phyloP scores from a whole-genome alignment of 257 asterid genomes.

The Gentiana straminea region DNA sequence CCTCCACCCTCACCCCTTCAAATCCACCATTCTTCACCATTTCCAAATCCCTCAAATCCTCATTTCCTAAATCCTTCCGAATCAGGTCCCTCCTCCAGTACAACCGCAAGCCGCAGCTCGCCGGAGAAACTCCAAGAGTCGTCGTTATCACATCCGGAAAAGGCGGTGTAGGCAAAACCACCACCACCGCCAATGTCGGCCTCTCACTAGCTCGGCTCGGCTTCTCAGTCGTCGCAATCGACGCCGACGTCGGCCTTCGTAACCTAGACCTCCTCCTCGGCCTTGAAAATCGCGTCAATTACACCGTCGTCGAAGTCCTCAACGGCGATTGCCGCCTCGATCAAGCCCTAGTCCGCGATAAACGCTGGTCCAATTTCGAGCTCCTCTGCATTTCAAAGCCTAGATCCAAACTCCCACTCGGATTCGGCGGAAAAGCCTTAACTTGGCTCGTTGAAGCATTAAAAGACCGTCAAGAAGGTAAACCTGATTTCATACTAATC shows the following conservation, averaged over 20 bases:
- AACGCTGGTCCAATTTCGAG: constrained; percentile 94
- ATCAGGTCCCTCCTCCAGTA: constrained; percentile 67
- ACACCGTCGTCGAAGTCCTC: constrained; percentile 88
- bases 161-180: constrained; percentile 96
- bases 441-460: constrained; percentile 88
- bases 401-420: constrained; percentile 77
- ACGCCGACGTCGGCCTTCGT: constrained; percentile 94
- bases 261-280: constrained; percentile 93
- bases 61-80: constrained; percentile 13
- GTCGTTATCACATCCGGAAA: constrained; percentile 96
- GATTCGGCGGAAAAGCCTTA: constrained; percentile 90
- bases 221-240: constrained; percentile 89
- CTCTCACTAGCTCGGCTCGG: constrained; percentile 86
- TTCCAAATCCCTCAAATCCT: constrained; percentile 32
- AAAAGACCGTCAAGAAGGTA: constrained; percentile 64
- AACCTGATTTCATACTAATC: constrained; percentile 72
- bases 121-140: constrained; percentile 86
- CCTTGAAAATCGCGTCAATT: constrained; percentile 89
- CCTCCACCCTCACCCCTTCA: constrained; percentile 16
- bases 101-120: constrained; percentile 92
- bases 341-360: constrained; percentile 89
- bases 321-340: constrained; percentile 98
- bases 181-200: constrained; percentile 95
- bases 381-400: constrained; percentile 90
- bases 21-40: constrained; percentile 16